Evolutionary conservation across 768 basidiomycete genomes (phyloP), one percentile per base, ranked within the genome.

Genomic region (Mrakia blollopis): DNA sequence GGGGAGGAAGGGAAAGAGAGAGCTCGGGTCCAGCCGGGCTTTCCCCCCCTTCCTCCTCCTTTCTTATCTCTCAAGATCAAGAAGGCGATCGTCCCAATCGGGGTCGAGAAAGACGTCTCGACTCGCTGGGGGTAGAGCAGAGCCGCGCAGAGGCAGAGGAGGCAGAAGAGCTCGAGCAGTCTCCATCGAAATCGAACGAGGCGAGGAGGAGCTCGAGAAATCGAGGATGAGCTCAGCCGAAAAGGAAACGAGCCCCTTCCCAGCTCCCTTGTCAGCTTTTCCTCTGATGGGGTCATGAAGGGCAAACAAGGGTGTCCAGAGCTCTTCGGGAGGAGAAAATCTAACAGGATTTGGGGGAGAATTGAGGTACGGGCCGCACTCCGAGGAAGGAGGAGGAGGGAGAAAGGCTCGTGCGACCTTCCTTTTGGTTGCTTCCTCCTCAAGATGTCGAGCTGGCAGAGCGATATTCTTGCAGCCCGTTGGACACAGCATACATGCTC

Each of bases 311-410:
- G 18, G 7, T n/a, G 9, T 25, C 23, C 28, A 28, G 28, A 57
- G 44, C 44, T n/a, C 1, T 57, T 18, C 9, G 14, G 18, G 2
- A 21, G 18, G 57, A 57, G 8, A 16, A 16, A 10, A n/a, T 57
- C 18, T 57, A n/a, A 11, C 9, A 28, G 25, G 3, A 57, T 57
- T 28, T 57, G 57, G 18, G 28, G 57, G 57, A 25, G 28, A 28
- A 28, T n/a, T 13, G 57, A 57, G 57, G 28, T 57, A 9, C 57
- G 57, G 57, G 57, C 57, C 57, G 57, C 13, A 57, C 57, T 57
- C 57, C 57, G 57, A 57, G 57, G 57, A 57, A 57, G 57, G 57
- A 57, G n/a, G n/a, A n/a, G n/a, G n/a, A n/a, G n/a, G n/a, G 54
- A 23, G 57, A 57, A 25, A 57, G 28, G 57, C 57, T 57, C 57